phyloP scores from a whole-genome alignment of 2,329 filamentous ascomycete species.

The Aspergillus sp. region DNA sequence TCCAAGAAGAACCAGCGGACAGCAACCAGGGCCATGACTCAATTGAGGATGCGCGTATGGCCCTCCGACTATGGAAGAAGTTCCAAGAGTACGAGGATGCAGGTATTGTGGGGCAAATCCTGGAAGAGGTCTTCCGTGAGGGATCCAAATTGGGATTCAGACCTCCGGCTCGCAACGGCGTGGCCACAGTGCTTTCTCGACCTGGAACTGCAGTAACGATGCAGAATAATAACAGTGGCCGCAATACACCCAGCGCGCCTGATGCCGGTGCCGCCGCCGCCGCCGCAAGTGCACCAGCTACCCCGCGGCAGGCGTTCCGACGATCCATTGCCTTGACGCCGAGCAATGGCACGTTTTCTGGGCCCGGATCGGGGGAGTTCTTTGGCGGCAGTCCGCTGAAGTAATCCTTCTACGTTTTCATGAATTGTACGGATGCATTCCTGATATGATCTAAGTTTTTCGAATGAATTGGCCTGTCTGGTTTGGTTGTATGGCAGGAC shows the following conservation, averaged over 20 bases:
- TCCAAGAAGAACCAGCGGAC: slow-evolving; percentile 71
- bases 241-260: slow-evolving; percentile 43
- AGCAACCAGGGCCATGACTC: slow-evolving; percentile 70
- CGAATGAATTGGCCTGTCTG: background rate
- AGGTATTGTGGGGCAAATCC: slow-evolving; percentile 76
- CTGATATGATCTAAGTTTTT: background rate
- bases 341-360: slow-evolving; percentile 42
- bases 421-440: background rate
- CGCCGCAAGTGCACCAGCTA: slow-evolving; percentile 36
- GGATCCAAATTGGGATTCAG: slow-evolving; percentile 60
- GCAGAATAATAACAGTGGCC: slow-evolving; percentile 39
- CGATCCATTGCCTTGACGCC: slow-evolving; percentile 44
- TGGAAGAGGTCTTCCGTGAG: slow-evolving; percentile 80
- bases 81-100: slow-evolving; percentile 87
- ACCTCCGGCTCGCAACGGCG: slow-evolving; percentile 48
- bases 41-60: slow-evolving; percentile 91
- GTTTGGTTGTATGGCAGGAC: slow-evolving; percentile 2
- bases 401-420: slow-evolving; percentile 18
- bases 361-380: slow-evolving; percentile 37
- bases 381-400: slow-evolving; percentile 41
- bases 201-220: slow-evolving; percentile 41
- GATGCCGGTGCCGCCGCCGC: slow-evolving; percentile 27
- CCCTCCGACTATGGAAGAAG: slow-evolving; percentile 83
- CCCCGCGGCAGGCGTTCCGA: slow-evolving; percentile 43
- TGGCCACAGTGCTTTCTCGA: slow-evolving; percentile 33